Conservation (phyloP, 495 filamentous ascomycete species). For the Neurospora sp. region DNA sequence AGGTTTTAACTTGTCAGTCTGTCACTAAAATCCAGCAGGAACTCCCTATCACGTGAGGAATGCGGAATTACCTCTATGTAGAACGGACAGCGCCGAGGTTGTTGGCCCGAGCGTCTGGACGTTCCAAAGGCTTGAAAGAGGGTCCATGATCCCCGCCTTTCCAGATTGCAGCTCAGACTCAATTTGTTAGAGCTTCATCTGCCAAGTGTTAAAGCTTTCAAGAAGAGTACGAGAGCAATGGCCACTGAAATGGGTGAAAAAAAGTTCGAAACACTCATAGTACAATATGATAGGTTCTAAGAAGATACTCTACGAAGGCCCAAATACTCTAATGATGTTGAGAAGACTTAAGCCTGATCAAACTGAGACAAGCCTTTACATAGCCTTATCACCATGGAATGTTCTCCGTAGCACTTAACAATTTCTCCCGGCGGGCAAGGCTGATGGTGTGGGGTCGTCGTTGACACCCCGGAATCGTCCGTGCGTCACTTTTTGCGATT, state of each 20-base stretch:
- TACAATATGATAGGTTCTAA: too few species aligned
- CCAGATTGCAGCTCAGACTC: background rate
- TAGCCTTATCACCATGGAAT: background rate
- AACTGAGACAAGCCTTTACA: background rate
- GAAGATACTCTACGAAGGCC: too few species aligned
- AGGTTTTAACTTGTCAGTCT: background rate
- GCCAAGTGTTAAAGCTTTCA: background rate
- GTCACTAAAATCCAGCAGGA: background rate
- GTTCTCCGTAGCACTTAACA: background rate
- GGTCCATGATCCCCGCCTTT: background rate
- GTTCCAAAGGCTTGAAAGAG: background rate
- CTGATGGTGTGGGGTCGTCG: background rate
- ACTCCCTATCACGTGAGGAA: background rate
- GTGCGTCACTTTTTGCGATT: slow-evolving; percentile 10
- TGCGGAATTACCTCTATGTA: background rate
- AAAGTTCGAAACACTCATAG: too few species aligned
- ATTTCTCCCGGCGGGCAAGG: background rate
- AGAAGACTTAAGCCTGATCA: background rate
- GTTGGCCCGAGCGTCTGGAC: background rate
- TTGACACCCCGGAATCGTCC: background rate
- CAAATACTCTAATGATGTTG: background rate
- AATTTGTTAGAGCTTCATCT: background rate
- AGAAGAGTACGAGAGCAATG: background rate
- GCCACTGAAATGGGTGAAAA: background rate
- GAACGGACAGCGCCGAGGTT: background rate